Evolutionary conservation across 257 asterid species (phyloP).

Genomic region (Fraxinus quadrangulata): DNA sequence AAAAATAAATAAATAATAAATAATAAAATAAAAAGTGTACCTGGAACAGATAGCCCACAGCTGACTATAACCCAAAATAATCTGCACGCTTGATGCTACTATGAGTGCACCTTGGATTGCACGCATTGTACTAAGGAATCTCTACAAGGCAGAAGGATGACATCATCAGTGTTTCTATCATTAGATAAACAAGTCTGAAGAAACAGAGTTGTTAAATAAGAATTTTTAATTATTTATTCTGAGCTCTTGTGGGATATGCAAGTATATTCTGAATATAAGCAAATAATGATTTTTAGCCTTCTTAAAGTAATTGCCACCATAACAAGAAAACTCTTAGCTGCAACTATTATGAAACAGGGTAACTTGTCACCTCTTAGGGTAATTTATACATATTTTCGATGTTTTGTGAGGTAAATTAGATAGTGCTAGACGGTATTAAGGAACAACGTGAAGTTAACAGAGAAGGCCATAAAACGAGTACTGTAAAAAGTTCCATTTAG

Average conservation of each 20-base stretch:
- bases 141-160: constrained; percentile 42
- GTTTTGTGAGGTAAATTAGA: too few species aligned
- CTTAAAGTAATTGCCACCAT: neutral
- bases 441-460: too few species aligned
- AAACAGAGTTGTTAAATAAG: neutral
- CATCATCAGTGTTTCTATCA: constrained; percentile 5
- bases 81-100: constrained; percentile 96
- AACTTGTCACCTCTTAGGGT: neutral
- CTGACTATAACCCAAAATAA: constrained; percentile 94
- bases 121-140: constrained; percentile 79
- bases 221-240: neutral
- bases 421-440: too few species aligned
- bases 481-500: too few species aligned
- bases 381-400: too few species aligned
- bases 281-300: neutral
- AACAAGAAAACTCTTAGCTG: neutral
- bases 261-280: neutral
- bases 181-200: neutral
- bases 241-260: neutral
- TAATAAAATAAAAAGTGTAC: constrained; percentile 29
- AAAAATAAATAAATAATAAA: neutral
- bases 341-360: neutral
- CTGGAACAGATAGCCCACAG: constrained; percentile 99
- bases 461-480: neutral
- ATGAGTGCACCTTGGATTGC: constrained; percentile 95